A percentile compares a stretch with the other conserved stretches of the same genome.
Conservation (phyloP, 2,329 filamentous ascomycete genomes). For the Ramichloridium luteum region DNA sequence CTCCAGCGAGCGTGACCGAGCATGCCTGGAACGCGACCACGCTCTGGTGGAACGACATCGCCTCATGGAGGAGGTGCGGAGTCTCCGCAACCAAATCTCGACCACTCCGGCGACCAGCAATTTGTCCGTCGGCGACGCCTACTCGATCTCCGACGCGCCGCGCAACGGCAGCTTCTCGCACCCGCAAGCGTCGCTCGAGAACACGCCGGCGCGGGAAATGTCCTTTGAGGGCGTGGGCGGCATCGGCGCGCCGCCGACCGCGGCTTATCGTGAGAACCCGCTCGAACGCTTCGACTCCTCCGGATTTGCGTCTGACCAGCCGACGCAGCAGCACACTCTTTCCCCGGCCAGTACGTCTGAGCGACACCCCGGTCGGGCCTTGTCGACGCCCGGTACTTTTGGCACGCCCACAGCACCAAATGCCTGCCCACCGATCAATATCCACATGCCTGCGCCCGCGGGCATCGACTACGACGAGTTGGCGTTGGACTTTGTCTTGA, state of each 20-base stretch:
- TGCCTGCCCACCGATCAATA: too few species aligned
- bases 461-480: conserved; percentile 14
- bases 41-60: conserved; percentile 9
- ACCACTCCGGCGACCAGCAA: background rate
- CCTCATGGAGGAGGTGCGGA: conserved; percentile 5
- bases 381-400: too few species aligned
- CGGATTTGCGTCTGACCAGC: background rate
- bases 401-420: too few species aligned
- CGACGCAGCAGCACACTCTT: too few species aligned
- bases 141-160: conserved; percentile 10
- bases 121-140: conserved; percentile 1
- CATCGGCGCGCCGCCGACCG: too few species aligned
- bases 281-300: background rate
- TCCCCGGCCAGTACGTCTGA: too few species aligned
- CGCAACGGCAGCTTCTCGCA: conserved; percentile 12
- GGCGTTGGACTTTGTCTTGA: conserved; percentile 13
- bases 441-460: too few species aligned
- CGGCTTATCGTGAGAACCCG: background rate
- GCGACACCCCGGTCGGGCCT: too few species aligned
- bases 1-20: conserved; percentile 12
- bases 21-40: conserved; percentile 8
- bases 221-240: background rate
- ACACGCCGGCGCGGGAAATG: background rate
- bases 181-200: background rate
- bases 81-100: conserved; percentile 1